Evolutionary conservation across 805 yeast species (phyloP), one percentile per base, ranked within the genome.

Genomic region (Candida loeiensis): DNA sequence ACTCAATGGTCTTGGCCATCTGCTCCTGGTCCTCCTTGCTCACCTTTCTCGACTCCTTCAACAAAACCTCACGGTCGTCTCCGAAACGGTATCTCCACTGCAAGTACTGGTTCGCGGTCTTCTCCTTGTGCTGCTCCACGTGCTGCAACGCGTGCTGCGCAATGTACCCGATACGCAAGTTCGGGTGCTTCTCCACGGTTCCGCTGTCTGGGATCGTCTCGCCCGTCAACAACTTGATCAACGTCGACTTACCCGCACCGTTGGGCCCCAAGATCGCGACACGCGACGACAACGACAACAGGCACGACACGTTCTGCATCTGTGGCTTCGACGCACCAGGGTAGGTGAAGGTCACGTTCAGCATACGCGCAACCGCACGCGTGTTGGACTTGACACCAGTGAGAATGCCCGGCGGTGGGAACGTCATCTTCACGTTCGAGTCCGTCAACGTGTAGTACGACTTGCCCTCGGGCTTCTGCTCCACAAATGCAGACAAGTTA

Each of bases 71-170:
- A 66, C 98, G 87, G 66, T 91, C 99, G 60, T 93, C 98, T 63
- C 99, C 99, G 54, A 90, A 86, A 63, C 87, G 80, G 65, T 91
- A 91, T 72, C 99, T 82, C 99, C 99, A 91, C 71, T 93, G 98
- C 62, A 91, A 74, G 64, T 91, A 91, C 72, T 91, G 98, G 60
- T 90, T 91, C 36, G 99, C 96, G 12, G 98, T 91, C 71, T 89
- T 89, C 64, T 91, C 99, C 69, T 90, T 88, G 69, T 91, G 99
- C 71, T 84, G 82, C 63, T 93, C 95, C 45, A 91, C 98, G 59
- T 91, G 98, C 66, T 89, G 96, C 61, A 91, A 78, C 25, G 99
- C 98, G 57, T 91, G 98, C 73, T 91, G 99, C 15, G 98, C 98
- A 72, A 91, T 93, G 71, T 91, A 91, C 45, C 98, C 99, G 54